Base-by-base conservation (phyloP, 1,284 basidiomycete genomes). In the Taiwanofungus camphoratus region DNA sequence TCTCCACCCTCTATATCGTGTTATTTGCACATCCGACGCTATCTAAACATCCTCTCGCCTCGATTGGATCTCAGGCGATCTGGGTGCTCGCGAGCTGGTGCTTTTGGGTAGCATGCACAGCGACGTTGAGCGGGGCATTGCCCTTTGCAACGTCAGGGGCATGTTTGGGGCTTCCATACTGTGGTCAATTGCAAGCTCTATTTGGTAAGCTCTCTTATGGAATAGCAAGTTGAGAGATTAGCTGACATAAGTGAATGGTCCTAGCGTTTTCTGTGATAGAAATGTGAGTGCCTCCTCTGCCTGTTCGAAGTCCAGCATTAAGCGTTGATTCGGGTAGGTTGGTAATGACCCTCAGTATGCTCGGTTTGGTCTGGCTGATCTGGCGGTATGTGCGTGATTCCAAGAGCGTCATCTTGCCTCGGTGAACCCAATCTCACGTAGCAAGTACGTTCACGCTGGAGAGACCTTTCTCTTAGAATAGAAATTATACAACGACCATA, bases 1-100 rank as follows among this genome's bases (percentile, higher is more conserved):
- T 71, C 12, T 67, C 71, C 6, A 71, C 68, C 15, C 60, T 59
- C n/a, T 76, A 73, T 42, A 68, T 71, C 20, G 56, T 79, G 31
- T 65, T 79, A 30, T 76, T 79, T 54, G 58, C 79, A 4, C 78
- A 80, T 51, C 77, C 78, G 1, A 59, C 59, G 6, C 77, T 73
- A 69, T 73, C 74, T 13, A 68, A 61, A 42, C 67, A 69, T 44
- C 66, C 71, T 3, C 47, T 77, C 13, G 66, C 71, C 13, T 80
- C 79, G 12, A 59, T 81, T 34, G 77, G 77, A 6, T 64, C 74
- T 0, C 79, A 82, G 52, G 66, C 66, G 11, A 55, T 77, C 29
- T 80, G 78, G 77, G 56, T 70, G 2, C 58, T 76, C 20, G 43
- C 69, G 1, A 77, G 75, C n/a, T 78, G 74, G 73, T 51, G 70